These are phyloP conservation scores for Scenedesmus sp. DNA, from an alignment of 163 green algal genomes.

Conservation along the genomic window DNA sequence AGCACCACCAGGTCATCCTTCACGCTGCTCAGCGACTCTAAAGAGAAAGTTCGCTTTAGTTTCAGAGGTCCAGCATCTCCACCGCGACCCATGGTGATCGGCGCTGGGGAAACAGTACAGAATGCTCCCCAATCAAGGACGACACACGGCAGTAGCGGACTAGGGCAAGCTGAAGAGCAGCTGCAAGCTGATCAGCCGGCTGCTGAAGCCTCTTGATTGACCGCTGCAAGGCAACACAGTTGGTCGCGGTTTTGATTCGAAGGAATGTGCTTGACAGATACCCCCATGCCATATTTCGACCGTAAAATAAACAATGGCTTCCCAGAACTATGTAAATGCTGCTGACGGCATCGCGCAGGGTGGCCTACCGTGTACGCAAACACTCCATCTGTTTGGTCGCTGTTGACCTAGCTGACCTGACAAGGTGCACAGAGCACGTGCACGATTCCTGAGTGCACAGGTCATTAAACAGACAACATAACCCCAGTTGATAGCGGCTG, in stretches of 20 bases:
- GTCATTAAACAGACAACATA: background rate
- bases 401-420: background rate
- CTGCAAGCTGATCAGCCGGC: background rate
- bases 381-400: background rate
- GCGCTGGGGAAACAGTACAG: background rate
- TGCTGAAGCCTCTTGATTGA: background rate
- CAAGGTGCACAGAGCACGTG: background rate
- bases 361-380: background rate
- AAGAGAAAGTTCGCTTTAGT: background rate
- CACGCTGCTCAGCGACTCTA: slow-evolving; percentile 50
- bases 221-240: background rate
- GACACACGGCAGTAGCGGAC: background rate
- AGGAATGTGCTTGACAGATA: slow-evolving; percentile 1
- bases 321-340: background rate
- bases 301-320: background rate
- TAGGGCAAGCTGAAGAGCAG: background rate
- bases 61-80: background rate
- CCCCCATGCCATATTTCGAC: background rate
- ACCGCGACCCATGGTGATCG: background rate
- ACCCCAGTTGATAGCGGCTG: too few species aligned
- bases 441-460: background rate
- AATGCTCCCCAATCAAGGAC: background rate
- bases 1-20: slow-evolving; percentile 83
- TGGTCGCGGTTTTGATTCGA: slow-evolving; percentile 13
- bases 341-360: background rate